Conservation (phyloP, 202 grass and related monocot species). For the Carex sylvatica region DNA sequence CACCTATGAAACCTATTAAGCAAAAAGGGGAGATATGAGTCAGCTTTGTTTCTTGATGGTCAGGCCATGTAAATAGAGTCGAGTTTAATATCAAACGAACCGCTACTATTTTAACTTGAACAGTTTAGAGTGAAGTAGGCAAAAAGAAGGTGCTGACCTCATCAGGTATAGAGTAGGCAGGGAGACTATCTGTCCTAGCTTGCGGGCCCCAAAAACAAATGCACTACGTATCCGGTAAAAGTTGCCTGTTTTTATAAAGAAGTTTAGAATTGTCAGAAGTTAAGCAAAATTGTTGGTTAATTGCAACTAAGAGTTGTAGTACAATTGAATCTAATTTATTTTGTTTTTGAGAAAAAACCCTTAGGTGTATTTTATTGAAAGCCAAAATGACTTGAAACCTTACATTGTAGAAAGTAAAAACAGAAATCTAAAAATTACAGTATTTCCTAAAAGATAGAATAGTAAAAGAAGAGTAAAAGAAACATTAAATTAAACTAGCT, state of each 20-base stretch:
- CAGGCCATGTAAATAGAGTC: not conserved
- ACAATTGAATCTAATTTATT: not conserved
- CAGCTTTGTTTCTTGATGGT: not conserved
- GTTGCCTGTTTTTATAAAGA: slow-evolving; percentile 44
- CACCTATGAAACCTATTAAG: not conserved
- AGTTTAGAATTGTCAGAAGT: slow-evolving; percentile 11
- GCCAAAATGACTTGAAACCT: too few relatives aligned
- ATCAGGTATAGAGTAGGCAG: slow-evolving; percentile 33
- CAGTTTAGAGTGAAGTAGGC: too few relatives aligned
- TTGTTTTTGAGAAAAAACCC: too few relatives aligned
- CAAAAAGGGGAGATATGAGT: not conserved
- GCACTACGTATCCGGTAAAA: slow-evolving; percentile 87
- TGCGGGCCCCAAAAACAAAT: slow-evolving; percentile 84
- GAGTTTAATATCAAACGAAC: too few relatives aligned
- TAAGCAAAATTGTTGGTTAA: not conserved
- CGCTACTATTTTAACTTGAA: too few relatives aligned
- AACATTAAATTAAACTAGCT: too few relatives aligned
- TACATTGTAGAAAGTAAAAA: too few relatives aligned
- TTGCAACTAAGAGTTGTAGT: not conserved
- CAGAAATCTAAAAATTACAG: too few relatives aligned
- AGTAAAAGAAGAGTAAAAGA: too few relatives aligned
- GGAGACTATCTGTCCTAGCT: slow-evolving; percentile 64
- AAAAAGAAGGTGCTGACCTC: slow-evolving; percentile 82
- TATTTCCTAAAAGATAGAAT: too few relatives aligned
- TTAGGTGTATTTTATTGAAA: too few relatives aligned